phyloP scores from a whole-genome alignment of 2,329 filamentous ascomycete genomes.

The Aspergillus piperis region DNA sequence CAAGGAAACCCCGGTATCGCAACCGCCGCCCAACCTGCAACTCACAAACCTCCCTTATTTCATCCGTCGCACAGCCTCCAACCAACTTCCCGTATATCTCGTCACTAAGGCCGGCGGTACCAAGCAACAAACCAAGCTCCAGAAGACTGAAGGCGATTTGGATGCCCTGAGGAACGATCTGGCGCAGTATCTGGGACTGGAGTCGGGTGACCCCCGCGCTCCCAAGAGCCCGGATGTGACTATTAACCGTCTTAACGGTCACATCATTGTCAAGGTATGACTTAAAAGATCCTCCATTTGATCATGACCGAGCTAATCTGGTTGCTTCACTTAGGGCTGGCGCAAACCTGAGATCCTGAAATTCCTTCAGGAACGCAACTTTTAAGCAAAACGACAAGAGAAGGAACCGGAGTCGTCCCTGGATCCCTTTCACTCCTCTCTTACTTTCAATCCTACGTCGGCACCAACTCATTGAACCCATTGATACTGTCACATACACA shows the following conservation, averaged over 20 bases:
- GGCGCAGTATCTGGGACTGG: conserved; percentile 58
- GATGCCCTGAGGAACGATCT: conserved; percentile 66
- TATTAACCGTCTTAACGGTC: conserved; percentile 65
- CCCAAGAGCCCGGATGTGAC: conserved; percentile 41
- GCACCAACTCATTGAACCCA: background rate
- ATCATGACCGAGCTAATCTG: background rate
- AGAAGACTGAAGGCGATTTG: conserved; percentile 76
- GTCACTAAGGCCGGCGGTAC: conserved; percentile 74
- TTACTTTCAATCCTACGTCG: conserved; percentile 5
- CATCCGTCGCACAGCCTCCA: conserved; percentile 69
- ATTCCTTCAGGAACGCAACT: conserved; percentile 51
- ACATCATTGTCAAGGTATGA: conserved; percentile 73
- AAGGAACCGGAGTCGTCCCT: conserved; percentile 12
- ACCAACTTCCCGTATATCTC: conserved; percentile 76
- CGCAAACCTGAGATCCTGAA: conserved; percentile 51
- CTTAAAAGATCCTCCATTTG: background rate
- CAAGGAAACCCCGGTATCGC: conserved; percentile 33
- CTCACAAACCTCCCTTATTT: conserved; percentile 63
- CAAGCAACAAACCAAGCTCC: conserved; percentile 70
- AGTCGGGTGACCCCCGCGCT: conserved; percentile 44
- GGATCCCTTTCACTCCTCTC: conserved; percentile 9
- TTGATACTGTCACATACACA: background rate
- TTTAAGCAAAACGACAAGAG: conserved; percentile 30
- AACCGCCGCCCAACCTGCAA: conserved; percentile 29
- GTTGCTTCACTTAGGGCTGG: conserved; percentile 46